Evolutionary conservation across 768 basidiomycete species (phyloP), one percentile per base, ranked within the genome.

Genomic region (Kondoa malvinella): DNA sequence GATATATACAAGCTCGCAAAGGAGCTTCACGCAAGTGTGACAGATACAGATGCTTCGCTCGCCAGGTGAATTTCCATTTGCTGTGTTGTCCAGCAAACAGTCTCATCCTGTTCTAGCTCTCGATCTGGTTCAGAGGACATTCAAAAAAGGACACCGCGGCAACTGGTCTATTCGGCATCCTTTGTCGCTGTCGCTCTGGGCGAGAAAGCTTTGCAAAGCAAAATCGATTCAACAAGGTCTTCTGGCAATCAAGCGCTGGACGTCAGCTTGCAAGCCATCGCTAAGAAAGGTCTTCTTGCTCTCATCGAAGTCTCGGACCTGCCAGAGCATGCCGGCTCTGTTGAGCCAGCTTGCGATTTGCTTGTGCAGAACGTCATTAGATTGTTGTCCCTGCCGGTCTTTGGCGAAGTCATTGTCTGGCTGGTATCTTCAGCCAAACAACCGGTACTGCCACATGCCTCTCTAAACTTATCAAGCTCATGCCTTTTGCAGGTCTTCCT

Each of bases 351-450:
- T 0, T 63, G 70, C 15, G 81, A 83, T 30, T 71, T 75, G 21
- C 80, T 84, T 2, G 77, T 89, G 62, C 80, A 78, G 17, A 81
- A 79, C 59, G 78, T 83, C 1, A 80, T 90, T 64, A 79, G 76
- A 27, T 81, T 84, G 57, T 85, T 92, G 78, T 81, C 86, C 4
- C 89, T 86, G 1, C 75, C 78, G 32, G 83, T 86, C 71, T 92
- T 94, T 77, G 71, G 73, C 15, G 73, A 74, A 15, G 73, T 71
- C 1, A 66, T 73, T 25, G 68, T 67, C 29, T 72, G 72, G 69
- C 70, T 73, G 8, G 40, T 8, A 71, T 75, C 65, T 66, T 69
- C 57, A 50, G 71, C 67, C 30, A 70, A 72, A 67, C 61, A 60
- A 1, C 27, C 65, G 12, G 67, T 72, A 14, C 68, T 69, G 34